Conservation (phyloP, 768 basidiomycete genomes). For the Pulveroboletus sp. region DNA sequence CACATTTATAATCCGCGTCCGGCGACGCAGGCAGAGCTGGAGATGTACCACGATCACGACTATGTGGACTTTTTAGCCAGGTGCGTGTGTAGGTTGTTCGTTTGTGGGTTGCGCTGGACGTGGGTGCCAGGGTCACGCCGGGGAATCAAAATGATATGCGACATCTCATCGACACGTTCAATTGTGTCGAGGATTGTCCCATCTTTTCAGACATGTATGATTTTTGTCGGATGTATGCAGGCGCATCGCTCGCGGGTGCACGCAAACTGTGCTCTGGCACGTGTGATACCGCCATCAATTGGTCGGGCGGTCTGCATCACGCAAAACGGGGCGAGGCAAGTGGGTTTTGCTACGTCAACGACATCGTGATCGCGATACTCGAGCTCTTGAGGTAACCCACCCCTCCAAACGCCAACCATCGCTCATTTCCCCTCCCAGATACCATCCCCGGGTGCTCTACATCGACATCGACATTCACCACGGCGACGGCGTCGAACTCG, state of each 20-base stretch:
- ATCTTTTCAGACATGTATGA: constrained; percentile 94
- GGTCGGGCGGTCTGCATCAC: constrained; percentile 98
- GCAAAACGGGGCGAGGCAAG: constrained; percentile 98
- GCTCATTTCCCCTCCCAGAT: constrained; percentile 44
- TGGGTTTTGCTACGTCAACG: constrained; percentile 98
- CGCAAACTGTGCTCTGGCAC: constrained; percentile 79
- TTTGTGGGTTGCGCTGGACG: neutral
- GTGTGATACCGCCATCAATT: constrained; percentile 97
- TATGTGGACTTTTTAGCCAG: constrained; percentile 95
- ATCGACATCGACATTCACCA: constrained; percentile 99
- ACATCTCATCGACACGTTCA: constrained; percentile 79
- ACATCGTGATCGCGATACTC: constrained; percentile 91
- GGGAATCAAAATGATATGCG: constrained; percentile 68
- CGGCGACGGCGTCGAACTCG: constrained; percentile 96
- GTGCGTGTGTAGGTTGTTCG: constrained; percentile 40
- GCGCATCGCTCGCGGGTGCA: constrained; percentile 88
- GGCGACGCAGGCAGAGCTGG: constrained; percentile 87
- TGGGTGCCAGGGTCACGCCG: constrained; percentile 82
- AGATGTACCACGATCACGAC: constrained; percentile 90
- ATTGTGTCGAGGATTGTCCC: constrained; percentile 96
- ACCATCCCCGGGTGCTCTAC: constrained; percentile 92
- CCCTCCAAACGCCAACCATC: neutral
- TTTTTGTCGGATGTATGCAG: constrained; percentile 92
- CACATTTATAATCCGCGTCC: constrained; percentile 85
- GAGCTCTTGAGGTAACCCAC: constrained; percentile 74